Evolutionary conservation across 2,329 filamentous ascomycete species (phyloP).

Genomic region (Trichoderma cornu-damae): DNA sequence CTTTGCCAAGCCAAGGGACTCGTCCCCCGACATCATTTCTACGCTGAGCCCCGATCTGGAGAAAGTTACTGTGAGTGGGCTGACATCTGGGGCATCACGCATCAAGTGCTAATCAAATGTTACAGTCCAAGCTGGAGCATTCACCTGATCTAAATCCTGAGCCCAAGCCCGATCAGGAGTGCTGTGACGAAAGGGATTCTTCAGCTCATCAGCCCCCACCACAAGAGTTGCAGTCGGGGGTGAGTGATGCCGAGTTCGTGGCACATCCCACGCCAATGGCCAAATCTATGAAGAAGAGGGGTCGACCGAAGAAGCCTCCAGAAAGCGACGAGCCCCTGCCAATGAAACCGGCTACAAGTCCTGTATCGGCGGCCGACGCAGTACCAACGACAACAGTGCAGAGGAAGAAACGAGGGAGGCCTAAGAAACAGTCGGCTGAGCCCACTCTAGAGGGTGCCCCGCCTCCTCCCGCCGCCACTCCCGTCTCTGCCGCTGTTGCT

Average conservation of each 20-base stretch:
- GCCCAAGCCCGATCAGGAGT: slow-evolving; percentile 2
- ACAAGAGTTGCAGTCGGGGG: slow-evolving; percentile 3
- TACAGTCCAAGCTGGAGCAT: neutral
- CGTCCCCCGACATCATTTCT: slow-evolving; percentile 22
- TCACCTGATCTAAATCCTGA: neutral
- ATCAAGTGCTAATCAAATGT: neutral
- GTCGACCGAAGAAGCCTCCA: slow-evolving; percentile 30
- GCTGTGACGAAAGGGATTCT: neutral
- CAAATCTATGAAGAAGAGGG: slow-evolving; percentile 29
- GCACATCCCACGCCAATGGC: slow-evolving; percentile 18
- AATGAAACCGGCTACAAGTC: slow-evolving; percentile 4
- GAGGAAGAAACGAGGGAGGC: slow-evolving; percentile 41
- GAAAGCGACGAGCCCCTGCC: slow-evolving; percentile 18
- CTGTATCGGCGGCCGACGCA: neutral
- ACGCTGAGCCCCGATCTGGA: neutral
- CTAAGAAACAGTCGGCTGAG: slow-evolving; percentile 32
- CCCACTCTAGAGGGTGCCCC: slow-evolving; percentile 21
- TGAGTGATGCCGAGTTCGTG: slow-evolving; percentile 19
- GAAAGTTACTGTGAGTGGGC: neutral
- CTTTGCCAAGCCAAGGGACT: slow-evolving; percentile 7
- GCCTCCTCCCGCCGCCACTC: slow-evolving; percentile 1
- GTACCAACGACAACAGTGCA: slow-evolving; percentile 12
- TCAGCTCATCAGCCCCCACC: slow-evolving; percentile 1
- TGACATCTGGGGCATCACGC: neutral
- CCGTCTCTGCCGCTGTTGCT: neutral